Base-by-base conservation (phyloP, 371 early-diverging fungal species). In the Mucor racemosus region DNA sequence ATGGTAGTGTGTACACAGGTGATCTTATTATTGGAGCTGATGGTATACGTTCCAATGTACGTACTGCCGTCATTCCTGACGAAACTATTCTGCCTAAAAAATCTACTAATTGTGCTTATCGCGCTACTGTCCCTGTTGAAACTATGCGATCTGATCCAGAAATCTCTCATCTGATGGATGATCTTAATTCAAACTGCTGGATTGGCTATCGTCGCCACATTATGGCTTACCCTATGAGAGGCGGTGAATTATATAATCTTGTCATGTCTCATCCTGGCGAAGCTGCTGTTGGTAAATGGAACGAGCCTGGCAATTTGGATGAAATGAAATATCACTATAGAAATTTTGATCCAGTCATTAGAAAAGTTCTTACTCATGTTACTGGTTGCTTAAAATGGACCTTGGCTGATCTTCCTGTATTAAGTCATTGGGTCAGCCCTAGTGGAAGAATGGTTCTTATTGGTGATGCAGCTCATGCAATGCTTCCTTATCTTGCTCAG, bases 381-480 rank as follows among this genome's bases (percentile, higher is more conserved):
- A 55, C 55, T n/a, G 34, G 41, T 19, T 71, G 74, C 38, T 58
- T 67, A 13, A 74, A 74, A 44, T 74, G 74, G 74, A 71, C 74
- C 5, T 65, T 74, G 50, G 74, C 74, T n/a, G 74, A 74, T 35
- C 46, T 74, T 5, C 74, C 74, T 3, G 55, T 71, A 13, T 62
- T 74, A 13, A 57, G 58, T 19, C 71, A 60, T 61, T 74, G 74
- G 74, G 68, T 74, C n/a, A 74, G 74, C 13, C 60, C 67, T 6
- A 62, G 65, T 7, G 74, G 74, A 10, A 64, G 62, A 35, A 59
- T 71, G 9, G 50, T 31, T 15, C 36, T 75, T 4, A 46, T 75
- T 57, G 76, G 76, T 5, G 76, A 75, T 55, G 72, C 76, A 35
- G 72, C 76, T 7, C 76, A 75, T 58, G 75, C 75, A 7, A 75